These are phyloP conservation scores for Mimosa pudica DNA, from an alignment of 306 rosid species.

Conservation along the genomic window DNA sequence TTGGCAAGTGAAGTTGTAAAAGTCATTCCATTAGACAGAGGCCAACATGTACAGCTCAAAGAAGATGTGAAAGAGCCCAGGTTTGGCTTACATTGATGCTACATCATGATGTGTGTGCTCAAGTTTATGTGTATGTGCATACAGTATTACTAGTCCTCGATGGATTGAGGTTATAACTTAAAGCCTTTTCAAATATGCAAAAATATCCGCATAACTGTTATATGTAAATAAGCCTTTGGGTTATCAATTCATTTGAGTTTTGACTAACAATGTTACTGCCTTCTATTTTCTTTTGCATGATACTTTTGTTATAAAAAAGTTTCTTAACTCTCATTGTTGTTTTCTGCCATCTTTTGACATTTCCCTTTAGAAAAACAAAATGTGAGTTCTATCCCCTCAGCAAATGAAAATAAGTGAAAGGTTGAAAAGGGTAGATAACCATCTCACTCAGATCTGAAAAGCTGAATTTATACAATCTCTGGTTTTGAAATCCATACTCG, in stretches of 20 bases:
- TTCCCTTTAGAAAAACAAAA: background rate
- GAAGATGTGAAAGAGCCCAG: slow-evolving; percentile 89
- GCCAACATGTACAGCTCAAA: slow-evolving; percentile 93
- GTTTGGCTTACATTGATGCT: slow-evolving; percentile 44
- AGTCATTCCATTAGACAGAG: slow-evolving; percentile 93
- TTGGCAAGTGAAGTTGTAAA: slow-evolving; percentile 81
- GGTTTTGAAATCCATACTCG: background rate
- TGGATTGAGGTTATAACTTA: background rate
- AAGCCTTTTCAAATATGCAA: background rate
- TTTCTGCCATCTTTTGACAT: background rate
- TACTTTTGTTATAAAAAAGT: background rate
- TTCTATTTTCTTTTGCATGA: background rate
- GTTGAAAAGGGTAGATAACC: background rate
- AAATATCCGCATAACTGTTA: background rate
- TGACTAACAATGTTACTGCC: background rate
- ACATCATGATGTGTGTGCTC: background rate
- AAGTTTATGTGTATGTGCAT: background rate
- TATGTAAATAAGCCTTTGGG: background rate
- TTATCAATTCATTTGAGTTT: background rate
- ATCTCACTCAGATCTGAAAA: slow-evolving; percentile 13
- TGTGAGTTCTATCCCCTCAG: background rate
- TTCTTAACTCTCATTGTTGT: background rate
- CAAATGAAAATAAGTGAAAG: background rate
- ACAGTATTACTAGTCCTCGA: background rate
- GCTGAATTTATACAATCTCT: background rate